These are phyloP conservation scores for Alternaria tenuissima DNA, from an alignment of 2,329 filamentous ascomycete species.

Conservation along the genomic window DNA sequence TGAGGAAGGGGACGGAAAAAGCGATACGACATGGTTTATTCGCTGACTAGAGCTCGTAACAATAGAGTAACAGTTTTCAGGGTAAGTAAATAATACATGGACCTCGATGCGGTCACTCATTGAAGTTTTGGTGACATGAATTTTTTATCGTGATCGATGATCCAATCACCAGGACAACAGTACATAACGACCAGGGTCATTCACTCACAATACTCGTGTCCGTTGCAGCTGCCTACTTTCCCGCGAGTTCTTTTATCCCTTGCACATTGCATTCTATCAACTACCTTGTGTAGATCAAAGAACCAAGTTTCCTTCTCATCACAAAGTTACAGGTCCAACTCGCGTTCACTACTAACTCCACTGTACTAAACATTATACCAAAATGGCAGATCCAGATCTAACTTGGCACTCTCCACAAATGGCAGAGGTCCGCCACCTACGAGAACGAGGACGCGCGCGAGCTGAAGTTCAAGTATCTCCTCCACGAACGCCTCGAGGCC, in stretches of 20 bases:
- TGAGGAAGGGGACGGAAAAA: background rate
- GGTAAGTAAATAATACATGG: background rate
- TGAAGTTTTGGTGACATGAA: background rate
- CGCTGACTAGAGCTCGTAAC: background rate
- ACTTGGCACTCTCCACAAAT: background rate
- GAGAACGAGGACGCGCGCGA: background rate
- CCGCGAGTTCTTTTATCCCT: background rate
- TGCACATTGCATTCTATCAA: background rate
- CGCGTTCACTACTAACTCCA: background rate
- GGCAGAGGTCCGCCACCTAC: background rate
- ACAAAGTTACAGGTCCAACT: background rate
- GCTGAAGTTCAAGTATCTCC: background rate
- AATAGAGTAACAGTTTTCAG: background rate
- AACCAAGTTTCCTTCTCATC: background rate
- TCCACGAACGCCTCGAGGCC: background rate
- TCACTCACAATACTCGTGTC: background rate
- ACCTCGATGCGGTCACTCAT: background rate
- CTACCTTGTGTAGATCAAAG: background rate
- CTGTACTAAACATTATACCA: accelerated
- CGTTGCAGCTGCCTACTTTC: background rate
- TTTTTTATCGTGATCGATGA: background rate
- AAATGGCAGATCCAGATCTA: background rate
- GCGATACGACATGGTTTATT: background rate
- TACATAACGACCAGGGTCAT: background rate
- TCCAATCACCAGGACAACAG: background rate